A percentile compares a stretch with the other conserved stretches of the same genome.
Conservation (phyloP, 805 yeast genomes). For the Blastobotrys muscicola region DNA sequence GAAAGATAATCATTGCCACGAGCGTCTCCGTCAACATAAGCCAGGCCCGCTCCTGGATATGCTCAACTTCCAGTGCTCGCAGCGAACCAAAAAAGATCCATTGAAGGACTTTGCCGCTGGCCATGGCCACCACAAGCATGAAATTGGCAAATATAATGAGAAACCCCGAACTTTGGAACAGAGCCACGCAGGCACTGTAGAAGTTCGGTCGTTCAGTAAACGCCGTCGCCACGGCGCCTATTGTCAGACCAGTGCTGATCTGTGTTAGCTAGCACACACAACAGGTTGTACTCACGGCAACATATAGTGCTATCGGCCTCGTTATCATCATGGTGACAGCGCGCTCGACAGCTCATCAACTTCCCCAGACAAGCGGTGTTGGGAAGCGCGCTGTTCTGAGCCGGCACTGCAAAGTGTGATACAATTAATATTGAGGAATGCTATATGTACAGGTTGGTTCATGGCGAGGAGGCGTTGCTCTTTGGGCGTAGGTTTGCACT, state of each 20-base stretch:
- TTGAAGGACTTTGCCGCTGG: conserved; percentile 14
- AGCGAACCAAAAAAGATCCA: conserved; percentile 54
- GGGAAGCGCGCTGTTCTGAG: no score
- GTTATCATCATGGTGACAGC: no score
- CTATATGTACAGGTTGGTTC: no score
- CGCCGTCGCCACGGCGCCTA: conserved; percentile 30
- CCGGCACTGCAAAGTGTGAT: no score
- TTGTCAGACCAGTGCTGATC: conserved; percentile 25
- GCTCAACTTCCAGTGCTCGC: conserved; percentile 67
- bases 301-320: no score
- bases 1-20: conserved; percentile 45
- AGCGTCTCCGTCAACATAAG: conserved; percentile 51
- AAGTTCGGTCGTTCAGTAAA: conserved; percentile 38
- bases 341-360: no score
- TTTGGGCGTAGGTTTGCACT: no score
- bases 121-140: conserved; percentile 13
- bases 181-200: conserved; percentile 40
- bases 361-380: no score
- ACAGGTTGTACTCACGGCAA: not conserved
- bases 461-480: no score
- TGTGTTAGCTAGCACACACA: not conserved
- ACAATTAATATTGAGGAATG: no score
- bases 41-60: conserved; percentile 56
- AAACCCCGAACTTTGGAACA: conserved; percentile 43
- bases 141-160: conserved; percentile 33